Percentiles rank a stretch among this genome's conserved stretches.
These are phyloP conservation scores for Zygosaccharomyces rouxii DNA, from an alignment of 805 yeast genomes.

Conservation along the genomic window DNA sequence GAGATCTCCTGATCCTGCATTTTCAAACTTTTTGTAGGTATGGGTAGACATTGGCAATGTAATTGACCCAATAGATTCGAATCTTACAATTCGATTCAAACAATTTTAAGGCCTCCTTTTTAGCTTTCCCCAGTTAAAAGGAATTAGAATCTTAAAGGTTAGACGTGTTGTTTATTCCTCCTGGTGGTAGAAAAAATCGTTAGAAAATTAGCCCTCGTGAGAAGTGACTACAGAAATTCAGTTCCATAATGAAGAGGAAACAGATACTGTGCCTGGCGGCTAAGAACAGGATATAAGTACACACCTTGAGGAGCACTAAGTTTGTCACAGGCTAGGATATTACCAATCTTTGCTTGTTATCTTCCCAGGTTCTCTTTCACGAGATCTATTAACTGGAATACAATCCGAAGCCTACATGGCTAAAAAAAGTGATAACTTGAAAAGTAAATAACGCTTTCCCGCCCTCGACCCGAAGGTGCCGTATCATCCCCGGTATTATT, in stretches of 20 bases:
- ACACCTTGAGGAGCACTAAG: too few relatives aligned
- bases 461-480: too few relatives aligned
- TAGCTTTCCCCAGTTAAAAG: background rate
- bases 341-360: too few relatives aligned
- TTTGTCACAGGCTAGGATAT: too few relatives aligned
- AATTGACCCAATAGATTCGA: constrained; percentile 8
- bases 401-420: too few relatives aligned
- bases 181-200: constrained; percentile 2
- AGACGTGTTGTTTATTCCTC: constrained; percentile 8
- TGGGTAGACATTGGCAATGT: constrained; percentile 63
- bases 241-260: background rate
- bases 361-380: too few relatives aligned
- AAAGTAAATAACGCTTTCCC: too few relatives aligned
- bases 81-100: background rate
- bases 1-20: constrained; percentile 56
- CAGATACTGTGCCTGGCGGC: background rate
- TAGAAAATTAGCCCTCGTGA: background rate
- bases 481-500: background rate
- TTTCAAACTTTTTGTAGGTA: constrained; percentile 80
- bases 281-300: too few relatives aligned
- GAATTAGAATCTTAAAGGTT: background rate
- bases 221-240: background rate
- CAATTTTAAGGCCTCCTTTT: background rate
- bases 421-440: too few relatives aligned
- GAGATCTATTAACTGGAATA: too few relatives aligned